Base-by-base conservation (phyloP, 164 flowering plant genomes). In the Magnolia sinica region DNA sequence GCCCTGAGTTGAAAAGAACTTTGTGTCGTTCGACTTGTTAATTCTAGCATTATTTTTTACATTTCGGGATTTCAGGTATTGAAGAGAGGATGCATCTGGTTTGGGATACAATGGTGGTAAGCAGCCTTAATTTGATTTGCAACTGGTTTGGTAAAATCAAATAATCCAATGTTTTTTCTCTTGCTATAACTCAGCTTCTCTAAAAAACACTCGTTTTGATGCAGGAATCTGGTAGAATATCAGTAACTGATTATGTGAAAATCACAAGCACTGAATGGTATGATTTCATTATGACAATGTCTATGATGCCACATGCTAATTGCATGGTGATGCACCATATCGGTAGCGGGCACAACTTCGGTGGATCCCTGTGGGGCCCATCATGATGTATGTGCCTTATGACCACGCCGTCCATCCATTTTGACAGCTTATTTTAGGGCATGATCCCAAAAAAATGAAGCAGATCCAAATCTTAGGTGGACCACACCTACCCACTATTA, bases 41-140 rank as follows among this genome's bases (percentile, higher is more conserved):
- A 73, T 6, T 66, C 64, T 77, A 7, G 59, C n/a, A 19, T 49
- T 19, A 27, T 63, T 13, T 77, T 37, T 37, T 24, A 63, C 16
- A 79, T 74, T 55, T 50, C 23, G 45, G 2, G 14, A 31, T 64
- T 31, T 74, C 76, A 96, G 99, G 99, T 74, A 87, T 96, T 72
- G 99, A 96, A 82, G 99, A 96, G 88, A 90, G 98, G 82, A 96
- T 96, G 98, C 97, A 91, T 84, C 80, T 96, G 72, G 84, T 96
- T 73, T 96, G 98, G 98, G 92, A 94, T 74, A 83, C 88, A 3
- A 87, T 96, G 98, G 99, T 96, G 97, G 99, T 96, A 88, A 84
- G 91, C 45, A 71, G 55, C 76, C 1, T 24, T 24, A 24, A 24
- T 24, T 72, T 29, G 63, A 18, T 69, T 76, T 73, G 8, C n/a